Evolutionary conservation across 2,329 filamentous ascomycete species (phyloP), one percentile per base, ranked within the genome.

Genomic region (Fusarium buharicum): DNA sequence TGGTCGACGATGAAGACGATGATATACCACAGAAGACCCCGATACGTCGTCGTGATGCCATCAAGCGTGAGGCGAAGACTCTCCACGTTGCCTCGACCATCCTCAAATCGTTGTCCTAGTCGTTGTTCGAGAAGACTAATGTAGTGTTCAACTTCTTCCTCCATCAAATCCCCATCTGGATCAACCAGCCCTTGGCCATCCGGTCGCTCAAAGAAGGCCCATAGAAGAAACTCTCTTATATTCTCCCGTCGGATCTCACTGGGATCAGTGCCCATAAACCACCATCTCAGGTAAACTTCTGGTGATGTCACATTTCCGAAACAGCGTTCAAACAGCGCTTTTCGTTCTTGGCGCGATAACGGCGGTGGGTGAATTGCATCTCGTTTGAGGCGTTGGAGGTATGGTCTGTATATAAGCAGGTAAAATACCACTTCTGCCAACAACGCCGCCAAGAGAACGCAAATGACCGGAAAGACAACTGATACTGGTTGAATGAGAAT

Each of bases 31-130:
- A 82, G 45, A 24, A 90, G 73, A 51, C 85, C 84, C 41, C 87
- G 81, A 71, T 89, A 87, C 8, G 81, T 76, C 67, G 86, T 86
- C 14, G 82, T 77, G 58, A 91, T 80, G 8, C 78, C 75, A 72
- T 92, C 89, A n/a, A 90, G 68, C 3, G 87, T 90, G 66, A 90
- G 75, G n/a, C 88, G 80, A 59, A 91, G 72, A 47, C 83, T 78
- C 66, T 79, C 80, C 3, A 84, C 86, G 17, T 76, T 75, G 1
- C 87, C 87, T 18, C 79, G 76, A 2, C 89, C 89, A 1, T 77
- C 76, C 36, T 78, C 72, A 8, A 92, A 75, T 17, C 72, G 74
- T 30, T 77, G 73, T 4, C 82, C 84, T 5, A 88, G 75, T 39
- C 80, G 74, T 41, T 76, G 67, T 72, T 91, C 86, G 12, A 86